Evolutionary conservation across 2,329 filamentous ascomycete genomes (phyloP), one percentile per base, ranked within the genome.

Genomic region (Penicillium sp.): DNA sequence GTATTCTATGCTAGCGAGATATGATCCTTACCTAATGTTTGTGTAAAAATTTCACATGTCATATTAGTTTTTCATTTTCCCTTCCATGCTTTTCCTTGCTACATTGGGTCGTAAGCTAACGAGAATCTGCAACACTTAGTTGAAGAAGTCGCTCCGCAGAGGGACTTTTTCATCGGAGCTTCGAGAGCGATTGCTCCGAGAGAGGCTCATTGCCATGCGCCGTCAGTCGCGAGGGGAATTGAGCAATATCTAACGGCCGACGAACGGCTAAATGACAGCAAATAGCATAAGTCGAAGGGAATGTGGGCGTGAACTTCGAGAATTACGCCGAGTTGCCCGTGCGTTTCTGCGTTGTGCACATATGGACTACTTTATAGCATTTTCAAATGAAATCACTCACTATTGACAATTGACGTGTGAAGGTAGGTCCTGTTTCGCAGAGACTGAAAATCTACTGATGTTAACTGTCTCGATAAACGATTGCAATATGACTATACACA

Each of bases 181-280:
- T 36, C 71, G 68, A 50, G 70, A 75, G 61, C 71, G 60, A 53
- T 59, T 74, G 18, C 67, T 74, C 8, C 70, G 67, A 48, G 73
- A 75, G 57, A 71, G 66, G 51, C 50, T 74, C 18, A 67, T 70
- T 48, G 72, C 73, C 19, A 63, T 71, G 58, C 69, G 71, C 41
- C 67, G 69, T 47, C 13, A 7, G 3, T 53, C 55, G 43, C 56
- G 43, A 47, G 54, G 61, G 41, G 63, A 71, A 60, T 59, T 64
- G 63, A 62, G 63, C 63, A 57, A 53, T 47, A 52, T 46, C 27
- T 47, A 29, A 32, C 45, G 53, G 45, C 44, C 53, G 48, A 42
- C 26, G n/a, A 32, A 46, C 32, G 23, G n/a, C 27, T 35, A 44
- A 50, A 32, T 14, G 27, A 48, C 13, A 30, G 26, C 36, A 42